These are phyloP conservation scores for Jackrogersella multiformis DNA, from an alignment of 495 filamentous ascomycete species.

Conservation along the genomic window DNA sequence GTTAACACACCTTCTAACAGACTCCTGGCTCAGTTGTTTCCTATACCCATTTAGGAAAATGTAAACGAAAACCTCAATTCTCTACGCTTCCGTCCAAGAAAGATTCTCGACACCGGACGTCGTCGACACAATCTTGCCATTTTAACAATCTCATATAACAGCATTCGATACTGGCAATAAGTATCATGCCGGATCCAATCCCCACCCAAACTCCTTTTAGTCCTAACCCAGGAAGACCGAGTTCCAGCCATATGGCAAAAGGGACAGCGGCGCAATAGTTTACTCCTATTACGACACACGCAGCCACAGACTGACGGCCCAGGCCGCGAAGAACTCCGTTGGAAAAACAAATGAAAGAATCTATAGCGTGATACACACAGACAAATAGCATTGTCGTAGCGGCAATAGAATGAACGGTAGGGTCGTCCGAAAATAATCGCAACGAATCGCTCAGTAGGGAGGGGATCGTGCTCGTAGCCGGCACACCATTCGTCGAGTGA, in stretches of 20 bases:
- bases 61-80: too few relatives aligned
- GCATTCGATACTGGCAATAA: conserved; percentile 46
- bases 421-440: conserved; percentile 55
- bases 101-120: too few relatives aligned
- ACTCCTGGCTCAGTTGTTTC: too few relatives aligned
- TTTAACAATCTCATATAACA: conserved; percentile 42
- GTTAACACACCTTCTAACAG: too few relatives aligned
- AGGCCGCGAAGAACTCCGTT: conserved; percentile 76
- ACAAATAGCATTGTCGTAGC: conserved; percentile 50
- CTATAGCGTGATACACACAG: conserved; percentile 48
- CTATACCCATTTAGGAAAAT: too few relatives aligned
- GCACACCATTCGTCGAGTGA: too few relatives aligned
- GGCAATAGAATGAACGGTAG: conserved; percentile 40
- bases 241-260: conserved; percentile 70
- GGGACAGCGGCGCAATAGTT: conserved; percentile 80
- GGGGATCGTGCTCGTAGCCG: too few relatives aligned
- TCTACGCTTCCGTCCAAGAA: too few relatives aligned
- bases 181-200: conserved; percentile 65
- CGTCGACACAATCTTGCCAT: conserved; percentile 50
- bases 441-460: too few relatives aligned
- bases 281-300: conserved; percentile 74
- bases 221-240: conserved; percentile 65
- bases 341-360: conserved; percentile 53
- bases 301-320: conserved; percentile 75
- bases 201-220: conserved; percentile 75